Base-by-base conservation (phyloP, 768 basidiomycete species). In the Mycena indigotica region DNA sequence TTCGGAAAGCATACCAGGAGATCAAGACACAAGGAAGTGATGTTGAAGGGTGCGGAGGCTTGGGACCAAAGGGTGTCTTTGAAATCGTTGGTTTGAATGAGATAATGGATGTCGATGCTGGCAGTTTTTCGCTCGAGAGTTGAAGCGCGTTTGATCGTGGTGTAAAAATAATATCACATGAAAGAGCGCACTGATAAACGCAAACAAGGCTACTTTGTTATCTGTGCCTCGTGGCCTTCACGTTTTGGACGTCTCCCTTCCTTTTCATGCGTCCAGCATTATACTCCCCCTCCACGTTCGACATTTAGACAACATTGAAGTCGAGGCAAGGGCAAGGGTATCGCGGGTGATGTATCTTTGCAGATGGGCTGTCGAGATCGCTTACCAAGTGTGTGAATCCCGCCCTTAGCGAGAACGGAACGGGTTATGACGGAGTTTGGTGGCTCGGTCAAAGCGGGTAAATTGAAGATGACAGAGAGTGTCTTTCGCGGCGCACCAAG, bases 11-110 rank as follows among this genome's bases (percentile, higher is more conserved):
- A 23, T 75, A 76, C 69, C 70, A 69, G 19, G 73, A 72, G 44
- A 70, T 78, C 30, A 75, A 75, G 64, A 73, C 71, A 66, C 73
- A 73, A 10, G 77, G 77, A 28, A 77, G 74, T 21, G 77, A 79
- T 61, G 74, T 72, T 61, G 13, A 49, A 64, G 28, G 72, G 28
- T 56, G 55, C 19, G 56, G 41, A 50, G 67, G 75, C 17, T 74
- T 77, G 69, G 75, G 75, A 61, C 76, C 77, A 26, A 73, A 71
- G 56, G 70, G 67, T 55, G 75, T 77, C 71, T 78, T 77, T 63
- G 72, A 75, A 57, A 73, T 77, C 52, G 73, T 77, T 66, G 75
- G 73, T 12, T 23, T 62, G 53, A 38, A 62, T 23, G 61, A 63
- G 57, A 55, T 45, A n/a, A 45, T 45, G 41, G 41, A 10, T 21